Base-by-base conservation (phyloP, 306 rosid species). In the Adenanthera pavonina region DNA sequence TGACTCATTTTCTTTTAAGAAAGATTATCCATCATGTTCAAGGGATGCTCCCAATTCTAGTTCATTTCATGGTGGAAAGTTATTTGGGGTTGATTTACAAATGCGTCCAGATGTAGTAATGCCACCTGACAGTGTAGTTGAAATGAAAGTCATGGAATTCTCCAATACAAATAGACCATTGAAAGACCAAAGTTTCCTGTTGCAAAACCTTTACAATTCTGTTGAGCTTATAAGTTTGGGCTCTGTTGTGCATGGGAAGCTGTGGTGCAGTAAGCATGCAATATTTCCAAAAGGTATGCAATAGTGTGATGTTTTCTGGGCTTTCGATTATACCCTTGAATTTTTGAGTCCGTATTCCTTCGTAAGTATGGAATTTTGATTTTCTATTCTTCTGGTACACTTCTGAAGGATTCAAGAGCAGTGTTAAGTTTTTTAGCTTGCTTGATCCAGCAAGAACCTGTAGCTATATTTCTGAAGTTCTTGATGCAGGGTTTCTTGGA, bases 221-320 rank as follows among this genome's bases (percentile, higher is more conserved):
- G 84, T 91, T 44, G 88, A 90, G 86, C 92, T 81, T 74, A 78
- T 91, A 52, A 84, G 79, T 82, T 40, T 89, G 76, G 98, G 98
- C 69, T 84, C 89, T n/a, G 82, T 89, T 76, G 84, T 90, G 76
- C 61, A 72, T 81, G 94, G 97, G 70, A 91, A 87, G 85, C 89
- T 70, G 40, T 92, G 98, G 98, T 86, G 94, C 86, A 83, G 85
- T 64, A 84, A 90, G 83, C 81, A 81, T 61, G 84, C 91, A 14
- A 93, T 95, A 64, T 95, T 86, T 89, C 97, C 97, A 20, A 95
- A 90, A 88, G 98, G 98, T 95, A 90, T 78, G 76, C 76, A 35
- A 46, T 40, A 48, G 10, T 57, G 5, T 5, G 68, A 71, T 60
- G 53, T 64, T 56, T 83, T 62, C 69, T 70, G 17, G 30, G 20